These are phyloP conservation scores for Erysimum cheiri DNA, from an alignment of 441 rosid genomes.

Conservation along the genomic window DNA sequence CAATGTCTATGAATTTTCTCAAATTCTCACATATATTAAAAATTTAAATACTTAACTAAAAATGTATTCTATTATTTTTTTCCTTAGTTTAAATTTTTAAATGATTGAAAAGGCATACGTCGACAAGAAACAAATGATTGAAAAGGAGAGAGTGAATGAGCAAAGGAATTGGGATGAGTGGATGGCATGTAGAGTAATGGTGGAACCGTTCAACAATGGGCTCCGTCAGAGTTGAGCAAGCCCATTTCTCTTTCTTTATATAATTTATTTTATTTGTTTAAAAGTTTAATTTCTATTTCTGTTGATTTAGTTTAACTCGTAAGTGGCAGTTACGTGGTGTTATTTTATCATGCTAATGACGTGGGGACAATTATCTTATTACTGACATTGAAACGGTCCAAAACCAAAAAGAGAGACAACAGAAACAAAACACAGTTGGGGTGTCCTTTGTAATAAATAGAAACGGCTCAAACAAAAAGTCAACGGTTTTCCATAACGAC, in stretches of 20 bases:
- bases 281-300: conserved; percentile 22
- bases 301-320: conserved; percentile 3
- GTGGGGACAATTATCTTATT: conserved; percentile 39
- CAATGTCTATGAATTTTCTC: too few species aligned
- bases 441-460: conserved; percentile 40
- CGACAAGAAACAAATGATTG: conserved; percentile 2
- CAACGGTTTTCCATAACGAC: conserved; percentile 44
- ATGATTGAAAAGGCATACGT: conserved; percentile 9
- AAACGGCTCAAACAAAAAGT: conserved; percentile 41
- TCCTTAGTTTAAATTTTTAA: background rate
- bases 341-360: conserved; percentile 38
- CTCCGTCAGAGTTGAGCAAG: conserved; percentile 30
- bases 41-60: too few species aligned
- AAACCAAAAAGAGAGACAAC: conserved; percentile 13
- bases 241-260: conserved; percentile 18
- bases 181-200: conserved; percentile 36
- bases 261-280: background rate
- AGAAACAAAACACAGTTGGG: conserved; percentile 11
- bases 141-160: conserved; percentile 15
- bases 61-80: too few species aligned
- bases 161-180: conserved; percentile 31
- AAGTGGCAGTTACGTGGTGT: conserved; percentile 25
- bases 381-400: conserved; percentile 39
- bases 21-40: too few species aligned
- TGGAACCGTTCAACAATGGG: conserved; percentile 30